phyloP scores from a whole-genome alignment of 164 flowering plant species.

The Platanus orientalis region DNA sequence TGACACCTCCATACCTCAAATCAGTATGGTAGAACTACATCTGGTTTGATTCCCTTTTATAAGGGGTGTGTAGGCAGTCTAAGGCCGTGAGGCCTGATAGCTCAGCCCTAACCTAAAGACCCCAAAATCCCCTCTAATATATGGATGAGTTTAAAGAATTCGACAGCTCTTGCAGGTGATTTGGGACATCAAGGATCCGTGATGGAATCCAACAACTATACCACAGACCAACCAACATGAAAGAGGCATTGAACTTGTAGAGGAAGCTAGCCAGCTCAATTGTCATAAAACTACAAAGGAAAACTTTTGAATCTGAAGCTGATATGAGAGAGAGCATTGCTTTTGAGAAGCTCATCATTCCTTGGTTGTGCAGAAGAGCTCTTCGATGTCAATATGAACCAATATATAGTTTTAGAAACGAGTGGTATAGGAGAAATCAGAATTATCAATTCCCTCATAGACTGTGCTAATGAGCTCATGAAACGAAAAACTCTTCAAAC shows the following conservation, averaged over 20 bases:
- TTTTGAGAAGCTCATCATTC: constrained; percentile 49
- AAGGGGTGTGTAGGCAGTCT: too few relatives aligned
- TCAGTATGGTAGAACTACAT: too few relatives aligned
- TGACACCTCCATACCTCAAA: too few relatives aligned
- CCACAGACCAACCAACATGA: constrained; percentile 12
- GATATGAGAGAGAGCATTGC: constrained; percentile 29
- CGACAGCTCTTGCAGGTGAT: too few relatives aligned
- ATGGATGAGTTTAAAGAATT: too few relatives aligned
- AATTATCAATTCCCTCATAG: constrained; percentile 28
- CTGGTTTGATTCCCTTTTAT: too few relatives aligned
- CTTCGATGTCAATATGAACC: constrained; percentile 28
- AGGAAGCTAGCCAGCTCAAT: constrained; percentile 18
- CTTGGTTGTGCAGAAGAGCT: constrained; percentile 42
- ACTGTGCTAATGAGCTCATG: constrained; percentile 59
- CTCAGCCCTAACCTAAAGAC: too few relatives aligned
- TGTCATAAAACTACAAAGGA: constrained; percentile 4
- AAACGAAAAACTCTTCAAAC: constrained; percentile 29
- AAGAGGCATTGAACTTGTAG: constrained; percentile 8
- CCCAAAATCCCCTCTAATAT: too few relatives aligned
- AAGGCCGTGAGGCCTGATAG: too few relatives aligned
- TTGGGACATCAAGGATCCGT: too few relatives aligned
- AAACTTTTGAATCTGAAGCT: constrained; percentile 8
- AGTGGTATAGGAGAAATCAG: constrained; percentile 8
- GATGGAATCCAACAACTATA: too few relatives aligned
- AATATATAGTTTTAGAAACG: constrained; percentile 12